phyloP scores from a whole-genome alignment of 2,329 filamentous ascomycete genomes.

The Fusarium nisikadoi region DNA sequence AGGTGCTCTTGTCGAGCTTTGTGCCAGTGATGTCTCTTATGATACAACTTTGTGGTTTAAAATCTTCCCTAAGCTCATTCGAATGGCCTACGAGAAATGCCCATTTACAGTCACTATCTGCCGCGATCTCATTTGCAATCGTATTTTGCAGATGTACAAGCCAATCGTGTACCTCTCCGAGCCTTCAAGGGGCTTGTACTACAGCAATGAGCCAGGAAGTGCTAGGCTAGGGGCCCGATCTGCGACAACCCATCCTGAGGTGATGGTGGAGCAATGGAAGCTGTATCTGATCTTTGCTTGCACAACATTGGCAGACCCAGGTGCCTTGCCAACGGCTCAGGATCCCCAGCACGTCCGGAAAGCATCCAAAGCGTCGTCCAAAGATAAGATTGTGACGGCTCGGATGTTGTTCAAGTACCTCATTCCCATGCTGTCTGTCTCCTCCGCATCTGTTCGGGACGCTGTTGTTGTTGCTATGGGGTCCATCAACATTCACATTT shows the following conservation, averaged over 20 bases:
- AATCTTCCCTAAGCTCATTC: slow-evolving; percentile 93
- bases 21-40: slow-evolving; percentile 93
- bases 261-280: slow-evolving; percentile 97
- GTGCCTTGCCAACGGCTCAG: slow-evolving; percentile 63
- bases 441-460: slow-evolving; percentile 83
- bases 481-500: slow-evolving; percentile 94
- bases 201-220: slow-evolving; percentile 69
- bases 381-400: slow-evolving; percentile 86
- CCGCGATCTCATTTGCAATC: slow-evolving; percentile 90
- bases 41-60: slow-evolving; percentile 98
- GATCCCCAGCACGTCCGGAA: slow-evolving; percentile 82
- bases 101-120: slow-evolving; percentile 91
- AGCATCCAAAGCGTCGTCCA: slow-evolving; percentile 74
- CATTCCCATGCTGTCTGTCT: slow-evolving; percentile 84
- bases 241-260: slow-evolving; percentile 80
- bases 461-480: slow-evolving; percentile 92
- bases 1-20: slow-evolving; percentile 90
- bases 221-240: slow-evolving; percentile 63
- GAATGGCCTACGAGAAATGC: slow-evolving; percentile 89
- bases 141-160: slow-evolving; percentile 92
- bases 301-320: slow-evolving; percentile 89
- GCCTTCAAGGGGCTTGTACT: slow-evolving; percentile 70
- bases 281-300: slow-evolving; percentile 97
- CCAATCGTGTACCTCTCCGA: slow-evolving; percentile 84
- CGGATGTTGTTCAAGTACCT: slow-evolving; percentile 90